Evolutionary conservation across 768 basidiomycete genomes (phyloP), one percentile per base, ranked within the genome.

Genomic region (Pleurotus ostreatus): DNA sequence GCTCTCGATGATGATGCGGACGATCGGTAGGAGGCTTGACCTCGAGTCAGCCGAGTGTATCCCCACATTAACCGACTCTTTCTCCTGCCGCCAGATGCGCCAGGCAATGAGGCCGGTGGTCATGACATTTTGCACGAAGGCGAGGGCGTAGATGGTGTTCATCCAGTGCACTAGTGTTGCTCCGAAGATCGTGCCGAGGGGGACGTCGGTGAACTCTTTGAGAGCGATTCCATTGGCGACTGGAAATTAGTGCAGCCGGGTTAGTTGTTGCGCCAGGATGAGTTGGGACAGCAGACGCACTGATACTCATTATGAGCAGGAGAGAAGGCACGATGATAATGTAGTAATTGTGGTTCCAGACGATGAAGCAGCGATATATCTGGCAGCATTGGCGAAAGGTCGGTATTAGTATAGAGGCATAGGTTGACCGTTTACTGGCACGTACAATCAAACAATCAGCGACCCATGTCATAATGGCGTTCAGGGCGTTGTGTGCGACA

Each of bases 61-160:
- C 5, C 62, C 55, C 4, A 49, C 38, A n/a, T 25, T 25, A 22
- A 40, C 6, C 5, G 61, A 55, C 3, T 34, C 30, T 2, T 34
- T 49, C 20, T 62, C 40, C 25, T 61, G 59, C 1, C 23, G 23
- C 72, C 71, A 77, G 25, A 79, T 72, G 30, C 72, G 74, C 38
- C 53, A 64, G 16, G 70, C 69, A 46, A 78, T 78, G 63, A 79
- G 70, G 11, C 53, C 46, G 5, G 77, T 78, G 34, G 78, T 68
- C 22, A 78, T 54, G 60, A 74, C 49, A 55, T 79, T 79, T 5
- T 74, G 71, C 51, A 66, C 68, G 37, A 79, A 68, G 3, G 78
- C 74, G 37, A 79, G 69, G 22, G 58, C 16, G 39, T 73, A 77
- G 12, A 58, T 65, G 0, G 75, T 74, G 13, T 69, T 67, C 59